Base-by-base conservation (phyloP, 2,329 filamentous ascomycete genomes). In the Macrophomina tecta region DNA sequence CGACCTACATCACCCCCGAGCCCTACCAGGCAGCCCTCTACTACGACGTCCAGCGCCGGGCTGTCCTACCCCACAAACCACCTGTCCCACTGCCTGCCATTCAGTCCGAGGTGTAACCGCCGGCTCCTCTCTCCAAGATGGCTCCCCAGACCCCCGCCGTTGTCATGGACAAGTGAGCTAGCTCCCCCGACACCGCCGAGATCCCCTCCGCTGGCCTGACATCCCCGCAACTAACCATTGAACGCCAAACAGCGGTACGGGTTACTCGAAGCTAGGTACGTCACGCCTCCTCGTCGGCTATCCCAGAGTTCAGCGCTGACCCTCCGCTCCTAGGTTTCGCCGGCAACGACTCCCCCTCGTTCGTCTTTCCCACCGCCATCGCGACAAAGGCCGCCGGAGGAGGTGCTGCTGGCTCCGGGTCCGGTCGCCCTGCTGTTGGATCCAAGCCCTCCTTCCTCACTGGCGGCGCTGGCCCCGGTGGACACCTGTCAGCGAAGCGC, bases 81-180 rank as follows among this genome's bases (percentile, higher is more conserved):
- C 64, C 68, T 69, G 52, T 51, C 36, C 42, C 67, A 52, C 67
- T 38, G 69, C 64, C 56, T 66, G 68, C 67, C 68, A 72, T 70
- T 36, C 58, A 49, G 38, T 28, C 64, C 23, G 55, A 53, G 53
- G 42, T 56, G 46, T 61, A 55, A 52, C 55, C 64, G 6, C 28
- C 46, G 28, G 55, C 65, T 28, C 16, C 70, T 70, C 70, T 72
- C 70, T 70, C 72, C 74, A 85, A 79, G 75, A 99, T 99, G 95
- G 94, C 95, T 79, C 91, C 91, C 84, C 94, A 98, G 89, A 98
- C 95, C 80, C 95, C 95, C 76, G 95, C 95, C 92, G 95, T 99
- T 97, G 95, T 99, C 93, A 99, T 99, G 94, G 95, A 99, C 95
- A 99, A 99, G 95, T 97, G 58, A 58, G 56, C 56, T 55, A 56